Evolutionary conservation across 1,284 basidiomycete genomes (phyloP).

Genomic region (Sporisorium reilianum): DNA sequence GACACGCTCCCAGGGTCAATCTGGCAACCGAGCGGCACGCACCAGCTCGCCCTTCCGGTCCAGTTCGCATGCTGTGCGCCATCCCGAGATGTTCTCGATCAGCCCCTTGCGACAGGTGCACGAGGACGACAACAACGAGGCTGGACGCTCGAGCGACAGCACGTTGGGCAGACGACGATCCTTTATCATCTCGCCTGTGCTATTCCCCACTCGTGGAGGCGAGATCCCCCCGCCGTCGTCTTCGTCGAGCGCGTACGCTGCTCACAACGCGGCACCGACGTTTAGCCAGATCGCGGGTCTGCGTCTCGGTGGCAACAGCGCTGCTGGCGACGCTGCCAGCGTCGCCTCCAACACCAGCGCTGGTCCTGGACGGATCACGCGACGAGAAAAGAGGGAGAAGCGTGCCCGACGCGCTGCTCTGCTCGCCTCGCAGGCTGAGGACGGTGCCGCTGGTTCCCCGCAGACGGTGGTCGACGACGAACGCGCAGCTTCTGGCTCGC

Average conservation of each 20-base stretch:
- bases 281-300: constrained; percentile 39
- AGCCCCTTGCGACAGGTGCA: constrained; percentile 38
- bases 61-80: constrained; percentile 37
- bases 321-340: constrained; percentile 35
- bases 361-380: constrained; percentile 54
- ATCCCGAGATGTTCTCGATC: constrained; percentile 50
- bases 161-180: constrained; percentile 35
- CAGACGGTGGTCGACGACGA: constrained; percentile 6
- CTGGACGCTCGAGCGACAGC: constrained; percentile 23
- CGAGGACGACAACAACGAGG: constrained; percentile 25
- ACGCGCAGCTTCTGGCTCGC: constrained; percentile 30
- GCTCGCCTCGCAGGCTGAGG: constrained; percentile 26
- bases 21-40: constrained; percentile 23
- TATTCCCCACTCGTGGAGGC: constrained; percentile 55
- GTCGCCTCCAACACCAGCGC: constrained; percentile 45
- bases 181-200: constrained; percentile 59
- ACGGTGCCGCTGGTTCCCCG: constrained; percentile 23
- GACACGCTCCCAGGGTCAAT: constrained; percentile 45
- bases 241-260: constrained; percentile 23
- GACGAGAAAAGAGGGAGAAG: constrained; percentile 58
- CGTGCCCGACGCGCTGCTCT: constrained; percentile 51
- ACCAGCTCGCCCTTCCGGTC: constrained; percentile 61
- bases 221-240: constrained; percentile 48
- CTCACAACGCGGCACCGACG: constrained; percentile 20
- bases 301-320: constrained; percentile 25